Evolutionary conservation across 106 monocot species (phyloP).

Genomic region (Platanthera guangdongensis): DNA sequence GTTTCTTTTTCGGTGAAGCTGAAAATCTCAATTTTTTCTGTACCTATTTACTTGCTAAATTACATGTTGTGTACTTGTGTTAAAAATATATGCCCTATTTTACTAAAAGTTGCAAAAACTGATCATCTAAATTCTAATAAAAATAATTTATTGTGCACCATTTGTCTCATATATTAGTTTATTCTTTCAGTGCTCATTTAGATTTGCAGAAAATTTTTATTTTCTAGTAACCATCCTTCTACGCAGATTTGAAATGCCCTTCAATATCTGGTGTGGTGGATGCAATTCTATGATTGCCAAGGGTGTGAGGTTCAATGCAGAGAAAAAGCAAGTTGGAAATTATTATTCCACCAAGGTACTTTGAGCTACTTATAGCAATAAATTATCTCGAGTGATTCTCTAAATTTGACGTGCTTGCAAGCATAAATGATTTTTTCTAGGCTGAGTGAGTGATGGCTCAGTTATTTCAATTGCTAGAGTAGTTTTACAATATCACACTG

Average conservation of each 20-base stretch:
- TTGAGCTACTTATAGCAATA: not conserved
- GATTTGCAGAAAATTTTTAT: constrained; percentile 1
- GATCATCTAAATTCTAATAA: not conserved
- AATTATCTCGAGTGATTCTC: not conserved
- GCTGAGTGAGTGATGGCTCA: not conserved
- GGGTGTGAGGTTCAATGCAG: constrained; percentile 99
- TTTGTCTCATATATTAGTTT: not conserved
- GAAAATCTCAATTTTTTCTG: not conserved
- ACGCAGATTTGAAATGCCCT: constrained; percentile 94
- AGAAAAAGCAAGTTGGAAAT: constrained; percentile 99
- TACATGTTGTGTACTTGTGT: not conserved
- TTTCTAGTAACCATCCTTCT: not conserved
- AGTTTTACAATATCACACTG: not conserved
- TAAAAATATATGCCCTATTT: not conserved
- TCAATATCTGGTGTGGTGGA: constrained; percentile 97
- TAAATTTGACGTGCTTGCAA: not conserved
- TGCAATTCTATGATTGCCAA: constrained; percentile 99
- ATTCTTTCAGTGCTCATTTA: not conserved
- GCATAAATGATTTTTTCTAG: not conserved
- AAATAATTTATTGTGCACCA: not conserved
- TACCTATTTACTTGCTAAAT: not conserved
- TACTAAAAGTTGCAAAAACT: not conserved
- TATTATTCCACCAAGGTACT: constrained; percentile 98
- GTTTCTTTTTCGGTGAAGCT: not conserved
- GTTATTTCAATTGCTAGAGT: not conserved